A percentile compares a stretch with the other conserved stretches of the same genome.
These are phyloP conservation scores for Brassica carinata DNA, from an alignment of 345 rosid species.

Conservation along the genomic window DNA sequence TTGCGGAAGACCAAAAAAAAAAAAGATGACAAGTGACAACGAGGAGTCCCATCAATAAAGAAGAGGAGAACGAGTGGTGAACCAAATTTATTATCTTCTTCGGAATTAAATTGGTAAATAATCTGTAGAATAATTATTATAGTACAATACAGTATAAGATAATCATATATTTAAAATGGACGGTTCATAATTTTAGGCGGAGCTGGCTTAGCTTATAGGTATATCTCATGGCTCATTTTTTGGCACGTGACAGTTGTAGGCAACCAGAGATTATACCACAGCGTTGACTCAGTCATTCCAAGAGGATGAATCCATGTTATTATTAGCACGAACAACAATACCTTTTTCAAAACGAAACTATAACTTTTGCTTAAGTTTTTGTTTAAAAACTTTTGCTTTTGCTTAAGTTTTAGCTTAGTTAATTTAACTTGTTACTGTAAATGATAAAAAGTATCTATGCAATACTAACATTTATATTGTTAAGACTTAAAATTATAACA, in stretches of 20 bases:
- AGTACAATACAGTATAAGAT: not conserved
- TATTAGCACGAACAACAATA: not conserved
- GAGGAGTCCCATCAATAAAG: slow-evolving; percentile 31
- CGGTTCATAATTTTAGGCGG: slow-evolving; percentile 35
- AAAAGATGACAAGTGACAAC: slow-evolving; percentile 20
- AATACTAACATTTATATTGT: too few species aligned
- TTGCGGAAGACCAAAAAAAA: slow-evolving; percentile 15
- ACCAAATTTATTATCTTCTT: slow-evolving; percentile 12
- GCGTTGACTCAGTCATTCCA: slow-evolving; percentile 38
- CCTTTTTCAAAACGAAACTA: not conserved
- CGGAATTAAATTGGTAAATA: slow-evolving; percentile 3
- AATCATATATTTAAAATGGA: slow-evolving; percentile 20
- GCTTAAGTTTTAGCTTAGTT: not conserved
- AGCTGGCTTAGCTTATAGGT: slow-evolving; percentile 33
- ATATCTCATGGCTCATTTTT: slow-evolving; percentile 35
- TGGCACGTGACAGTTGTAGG: slow-evolving; percentile 35
- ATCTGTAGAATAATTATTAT: not conserved
- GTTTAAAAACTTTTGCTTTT: not conserved
- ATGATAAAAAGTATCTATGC: not conserved
- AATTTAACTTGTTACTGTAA: not conserved
- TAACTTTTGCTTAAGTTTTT: not conserved
- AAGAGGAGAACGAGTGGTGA: slow-evolving; percentile 33
- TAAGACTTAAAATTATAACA: not conserved
- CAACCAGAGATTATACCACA: slow-evolving; percentile 25
- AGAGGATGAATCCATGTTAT: not conserved